Evolutionary conservation across 2,329 filamentous ascomycete genomes (phyloP).

Genomic region (Aspergillus candidus): DNA sequence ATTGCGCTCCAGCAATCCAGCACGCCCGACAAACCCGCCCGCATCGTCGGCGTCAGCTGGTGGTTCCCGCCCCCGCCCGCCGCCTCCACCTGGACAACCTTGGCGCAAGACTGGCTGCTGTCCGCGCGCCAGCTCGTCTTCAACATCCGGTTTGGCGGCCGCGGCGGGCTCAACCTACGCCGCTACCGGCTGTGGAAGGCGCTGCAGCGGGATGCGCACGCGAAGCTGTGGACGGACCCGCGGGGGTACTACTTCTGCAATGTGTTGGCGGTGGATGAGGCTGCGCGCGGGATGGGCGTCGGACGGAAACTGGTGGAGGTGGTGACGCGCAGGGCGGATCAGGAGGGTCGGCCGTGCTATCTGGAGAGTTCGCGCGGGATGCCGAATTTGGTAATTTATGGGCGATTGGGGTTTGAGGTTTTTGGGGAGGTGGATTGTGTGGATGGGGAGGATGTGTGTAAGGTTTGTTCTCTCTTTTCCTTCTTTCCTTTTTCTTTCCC

Average conservation of each 20-base stretch:
- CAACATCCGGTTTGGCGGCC: constrained; percentile 59
- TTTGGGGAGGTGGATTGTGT: constrained; percentile 61
- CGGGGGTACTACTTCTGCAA: constrained; percentile 71
- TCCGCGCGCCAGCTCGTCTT: constrained; percentile 60
- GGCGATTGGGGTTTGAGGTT: constrained; percentile 61
- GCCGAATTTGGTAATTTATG: constrained; percentile 66
- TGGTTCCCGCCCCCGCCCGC: constrained; percentile 58
- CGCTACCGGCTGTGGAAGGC: constrained; percentile 70
- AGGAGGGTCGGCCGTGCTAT: constrained; percentile 60
- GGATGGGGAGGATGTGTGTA: constrained; percentile 53
- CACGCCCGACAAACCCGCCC: constrained; percentile 19
- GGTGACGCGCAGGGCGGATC: constrained; percentile 59
- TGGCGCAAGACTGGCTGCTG: constrained; percentile 59
- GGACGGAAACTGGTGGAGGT: constrained; percentile 59
- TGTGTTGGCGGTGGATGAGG: constrained; percentile 63
- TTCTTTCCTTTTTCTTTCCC: neutral
- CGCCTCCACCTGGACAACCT: constrained; percentile 54
- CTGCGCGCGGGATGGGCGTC: constrained; percentile 60
- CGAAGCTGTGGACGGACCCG: constrained; percentile 57
- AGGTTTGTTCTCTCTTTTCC: constrained; percentile 28
- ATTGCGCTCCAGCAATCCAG: constrained; percentile 43
- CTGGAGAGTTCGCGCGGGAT: constrained; percentile 62
- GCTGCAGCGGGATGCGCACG: constrained; percentile 57
- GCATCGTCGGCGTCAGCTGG: constrained; percentile 65
- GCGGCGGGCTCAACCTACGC: constrained; percentile 60